Percentiles rank a stretch among this genome's conserved stretches.
Conservation (phyloP, 192 early-diverging fungal genomes). For the Spizellomyces punctatus region DNA sequence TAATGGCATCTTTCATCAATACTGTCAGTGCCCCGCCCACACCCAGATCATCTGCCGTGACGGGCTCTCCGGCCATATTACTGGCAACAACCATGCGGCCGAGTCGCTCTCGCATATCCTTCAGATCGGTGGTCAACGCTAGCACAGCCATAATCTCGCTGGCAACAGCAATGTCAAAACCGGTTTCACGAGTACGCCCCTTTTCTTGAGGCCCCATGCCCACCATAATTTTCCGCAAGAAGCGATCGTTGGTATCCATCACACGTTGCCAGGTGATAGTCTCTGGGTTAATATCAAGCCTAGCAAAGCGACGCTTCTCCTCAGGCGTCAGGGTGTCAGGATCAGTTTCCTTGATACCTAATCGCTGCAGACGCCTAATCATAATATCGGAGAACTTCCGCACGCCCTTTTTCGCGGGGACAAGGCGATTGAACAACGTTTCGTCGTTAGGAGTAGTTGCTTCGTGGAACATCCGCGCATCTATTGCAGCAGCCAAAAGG, state of each 20-base stretch:
- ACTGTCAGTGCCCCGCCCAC: constrained; percentile 93
- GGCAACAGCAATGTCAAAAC: constrained; percentile 98
- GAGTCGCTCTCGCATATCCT: constrained; percentile 91
- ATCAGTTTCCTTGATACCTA: constrained; percentile 81
- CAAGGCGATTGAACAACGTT: constrained; percentile 87
- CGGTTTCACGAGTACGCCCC: constrained; percentile 83
- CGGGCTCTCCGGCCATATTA: constrained; percentile 75
- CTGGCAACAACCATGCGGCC: constrained; percentile 95
- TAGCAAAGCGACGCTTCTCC: constrained; percentile 78
- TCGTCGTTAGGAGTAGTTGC: constrained; percentile 71
- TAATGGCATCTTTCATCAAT: constrained; percentile 98
- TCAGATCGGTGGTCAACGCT: constrained; percentile 85
- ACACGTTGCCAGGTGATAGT: constrained; percentile 97
- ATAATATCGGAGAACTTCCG: constrained; percentile 83
- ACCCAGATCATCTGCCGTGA: constrained; percentile 96
- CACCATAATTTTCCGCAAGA: constrained; percentile 87
- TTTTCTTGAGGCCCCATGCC: constrained; percentile 88
- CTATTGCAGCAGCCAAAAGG: constrained; percentile 94
- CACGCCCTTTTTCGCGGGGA: constrained; percentile 84
- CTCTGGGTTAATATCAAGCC: constrained; percentile 92
- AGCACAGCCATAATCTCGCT: constrained; percentile 98
- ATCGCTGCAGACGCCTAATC: constrained; percentile 73
- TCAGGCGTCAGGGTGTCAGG: constrained; percentile 80
- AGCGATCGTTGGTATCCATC: constrained; percentile 95
- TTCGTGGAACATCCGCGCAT: constrained; percentile 98